Conservation (phyloP, 148 eudicot genomes). For the Selenicereus undatus region DNA sequence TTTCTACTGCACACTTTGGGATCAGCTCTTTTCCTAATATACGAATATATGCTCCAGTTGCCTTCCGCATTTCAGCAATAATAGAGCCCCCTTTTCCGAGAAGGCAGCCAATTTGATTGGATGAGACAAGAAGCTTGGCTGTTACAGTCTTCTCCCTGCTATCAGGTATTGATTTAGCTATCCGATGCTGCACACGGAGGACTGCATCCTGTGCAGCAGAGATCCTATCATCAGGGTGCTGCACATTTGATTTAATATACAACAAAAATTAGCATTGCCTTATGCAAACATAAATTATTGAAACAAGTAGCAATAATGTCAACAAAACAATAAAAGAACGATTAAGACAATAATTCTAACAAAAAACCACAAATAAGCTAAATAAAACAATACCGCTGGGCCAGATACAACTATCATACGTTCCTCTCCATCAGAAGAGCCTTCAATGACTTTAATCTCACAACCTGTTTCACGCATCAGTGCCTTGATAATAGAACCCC, state of each 20-base stretch:
- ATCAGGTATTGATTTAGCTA: constrained; percentile 61
- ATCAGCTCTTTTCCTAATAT: constrained; percentile 75
- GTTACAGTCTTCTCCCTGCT: constrained; percentile 53
- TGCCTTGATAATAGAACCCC: constrained; percentile 63
- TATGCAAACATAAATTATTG: not conserved
- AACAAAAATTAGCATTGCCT: not conserved
- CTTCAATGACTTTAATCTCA: constrained; percentile 78
- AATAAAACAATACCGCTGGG: constrained; percentile 61
- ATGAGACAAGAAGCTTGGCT: constrained; percentile 73
- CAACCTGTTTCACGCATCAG: constrained; percentile 89
- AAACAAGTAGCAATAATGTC: not conserved
- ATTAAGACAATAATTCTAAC: not conserved
- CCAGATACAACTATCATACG: constrained; percentile 86
- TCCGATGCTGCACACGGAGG: constrained; percentile 71
- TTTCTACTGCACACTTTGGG: constrained; percentile 64
- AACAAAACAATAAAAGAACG: not conserved
- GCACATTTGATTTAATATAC: constrained; percentile 31
- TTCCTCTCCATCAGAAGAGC: constrained; percentile 56
- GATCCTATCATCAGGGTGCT: constrained; percentile 89
- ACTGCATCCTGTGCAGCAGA: constrained; percentile 83
- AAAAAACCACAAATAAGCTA: constrained; percentile 4
- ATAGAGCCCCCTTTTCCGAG: constrained; percentile 91
- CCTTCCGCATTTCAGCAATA: constrained; percentile 89
- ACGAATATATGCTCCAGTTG: constrained; percentile 83
- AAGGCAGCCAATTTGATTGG: constrained; percentile 93